phyloP scores from a whole-genome alignment of 371 early-diverging fungal genomes.

The Mortierella sp. region DNA sequence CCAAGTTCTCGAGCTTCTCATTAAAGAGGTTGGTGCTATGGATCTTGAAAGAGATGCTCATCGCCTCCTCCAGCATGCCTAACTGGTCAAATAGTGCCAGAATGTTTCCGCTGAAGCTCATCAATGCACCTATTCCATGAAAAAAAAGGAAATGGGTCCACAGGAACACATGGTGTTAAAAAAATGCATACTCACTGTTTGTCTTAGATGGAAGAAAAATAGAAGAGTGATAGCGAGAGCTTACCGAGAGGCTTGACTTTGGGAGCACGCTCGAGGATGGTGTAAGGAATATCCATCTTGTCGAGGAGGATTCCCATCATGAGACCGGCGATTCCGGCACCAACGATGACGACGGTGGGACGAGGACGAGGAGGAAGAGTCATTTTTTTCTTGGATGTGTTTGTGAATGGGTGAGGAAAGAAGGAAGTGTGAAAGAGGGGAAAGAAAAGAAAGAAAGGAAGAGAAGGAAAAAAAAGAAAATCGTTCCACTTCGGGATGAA shows the following conservation, averaged over 20 bases:
- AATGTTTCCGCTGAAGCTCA: slow-evolving; percentile 12
- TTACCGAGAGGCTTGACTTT: slow-evolving; percentile 29
- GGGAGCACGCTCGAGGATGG: slow-evolving; percentile 23
- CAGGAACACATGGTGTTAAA: neutral
- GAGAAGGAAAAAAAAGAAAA: neutral
- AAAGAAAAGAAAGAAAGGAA: neutral
- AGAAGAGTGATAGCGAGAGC: no score
- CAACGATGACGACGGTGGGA: slow-evolving; percentile 18
- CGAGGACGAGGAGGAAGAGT: slow-evolving; percentile 3
- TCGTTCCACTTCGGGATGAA: neutral
- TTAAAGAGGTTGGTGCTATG: slow-evolving; percentile 3
- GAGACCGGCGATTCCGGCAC: slow-evolving; percentile 33
- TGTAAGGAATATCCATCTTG: slow-evolving; percentile 16
- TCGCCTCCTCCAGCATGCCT: slow-evolving; percentile 10
- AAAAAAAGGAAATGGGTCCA: no score
- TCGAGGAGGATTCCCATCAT: slow-evolving; percentile 30
- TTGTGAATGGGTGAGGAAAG: neutral
- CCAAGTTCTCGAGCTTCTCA: neutral
- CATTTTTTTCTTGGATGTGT: neutral
- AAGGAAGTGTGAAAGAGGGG: neutral
- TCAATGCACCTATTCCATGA: neutral
- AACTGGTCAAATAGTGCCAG: slow-evolving; percentile 15
- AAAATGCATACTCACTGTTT: neutral
- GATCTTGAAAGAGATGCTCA: slow-evolving; percentile 10
- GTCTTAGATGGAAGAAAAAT: neutral